These are phyloP conservation scores for Castanospermum australe DNA, from an alignment of 306 rosid genomes.

Conservation along the genomic window DNA sequence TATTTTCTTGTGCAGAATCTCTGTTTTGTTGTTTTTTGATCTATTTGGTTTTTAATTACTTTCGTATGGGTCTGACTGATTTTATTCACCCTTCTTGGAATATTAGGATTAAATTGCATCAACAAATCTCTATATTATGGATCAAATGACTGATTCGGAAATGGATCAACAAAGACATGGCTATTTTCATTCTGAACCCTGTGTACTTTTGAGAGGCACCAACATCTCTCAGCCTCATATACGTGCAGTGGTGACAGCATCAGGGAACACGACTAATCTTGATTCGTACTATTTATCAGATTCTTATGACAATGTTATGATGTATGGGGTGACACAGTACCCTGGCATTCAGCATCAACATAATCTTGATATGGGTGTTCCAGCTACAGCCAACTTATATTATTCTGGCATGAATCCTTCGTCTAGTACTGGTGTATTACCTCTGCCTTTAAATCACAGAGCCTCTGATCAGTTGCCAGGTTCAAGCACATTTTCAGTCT, in stretches of 20 bases:
- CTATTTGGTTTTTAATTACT: not conserved
- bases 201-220: conserved; percentile 48
- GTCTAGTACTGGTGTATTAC: conserved; percentile 63
- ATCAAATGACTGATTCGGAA: conserved; percentile 67
- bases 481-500: conserved; percentile 51
- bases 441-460: conserved; percentile 59
- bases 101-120: conserved; percentile 42
- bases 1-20: not conserved
- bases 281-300: conserved; percentile 64
- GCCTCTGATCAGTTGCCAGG: conserved; percentile 60
- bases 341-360: conserved; percentile 60
- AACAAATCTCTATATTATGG: conserved; percentile 43
- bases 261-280: conserved; percentile 57
- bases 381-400: conserved; percentile 52
- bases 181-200: conserved; percentile 61
- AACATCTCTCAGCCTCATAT: conserved; percentile 57
- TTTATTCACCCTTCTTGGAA: conserved; percentile 24
- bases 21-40: not conserved
- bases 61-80: conserved; percentile 17
- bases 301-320: conserved; percentile 60
- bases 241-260: conserved; percentile 51
- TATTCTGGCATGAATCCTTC: conserved; percentile 70
- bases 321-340: conserved; percentile 62
- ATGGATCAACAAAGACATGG: conserved; percentile 72
- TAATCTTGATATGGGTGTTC: conserved; percentile 60